Evolutionary conservation across 805 yeast species (phyloP).

Genomic region (Kuraishia hungarica): DNA sequence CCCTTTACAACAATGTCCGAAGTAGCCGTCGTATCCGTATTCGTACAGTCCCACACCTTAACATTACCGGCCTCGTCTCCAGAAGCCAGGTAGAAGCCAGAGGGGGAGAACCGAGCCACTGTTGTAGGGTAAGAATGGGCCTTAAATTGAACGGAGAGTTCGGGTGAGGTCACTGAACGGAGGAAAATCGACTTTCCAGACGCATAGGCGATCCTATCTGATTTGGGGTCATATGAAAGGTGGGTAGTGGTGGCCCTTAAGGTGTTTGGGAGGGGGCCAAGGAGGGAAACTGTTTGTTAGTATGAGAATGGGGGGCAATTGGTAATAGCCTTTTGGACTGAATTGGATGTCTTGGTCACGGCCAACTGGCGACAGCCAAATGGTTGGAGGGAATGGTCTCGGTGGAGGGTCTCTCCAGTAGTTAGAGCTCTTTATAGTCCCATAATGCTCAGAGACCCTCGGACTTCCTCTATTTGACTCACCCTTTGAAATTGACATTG

Average conservation of each 20-base stretch:
- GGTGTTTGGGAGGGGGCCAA: conserved; percentile 62
- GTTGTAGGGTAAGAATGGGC: conserved; percentile 68
- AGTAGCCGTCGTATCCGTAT: conserved; percentile 8
- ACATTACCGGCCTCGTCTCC: conserved; percentile 91
- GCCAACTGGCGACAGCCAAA: too few relatives aligned
- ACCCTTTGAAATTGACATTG: conserved; percentile 13
- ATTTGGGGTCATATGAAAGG: conserved; percentile 62
- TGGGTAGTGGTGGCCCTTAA: conserved; percentile 61
- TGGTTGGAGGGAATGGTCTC: too few relatives aligned
- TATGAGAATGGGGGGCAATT: neutral
- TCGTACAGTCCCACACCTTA: conserved; percentile 74
- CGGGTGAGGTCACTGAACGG: conserved; percentile 51
- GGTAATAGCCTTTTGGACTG: too few relatives aligned
- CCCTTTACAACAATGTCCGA: conserved; percentile 59
- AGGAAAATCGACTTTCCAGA: conserved; percentile 73
- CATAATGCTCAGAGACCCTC: too few relatives aligned
- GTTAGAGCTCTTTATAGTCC: too few relatives aligned
- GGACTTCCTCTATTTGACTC: too few relatives aligned
- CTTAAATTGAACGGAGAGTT: conserved; percentile 53
- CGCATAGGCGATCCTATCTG: conserved; percentile 72
- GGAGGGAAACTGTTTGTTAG: conserved; percentile 3
- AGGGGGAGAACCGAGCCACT: conserved; percentile 81
- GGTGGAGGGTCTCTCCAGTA: too few relatives aligned
- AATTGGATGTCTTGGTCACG: too few relatives aligned
- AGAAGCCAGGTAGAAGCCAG: conserved; percentile 84